phyloP scores from a whole-genome alignment of 1,284 basidiomycete genomes.

The Coniferiporia weirii region DNA sequence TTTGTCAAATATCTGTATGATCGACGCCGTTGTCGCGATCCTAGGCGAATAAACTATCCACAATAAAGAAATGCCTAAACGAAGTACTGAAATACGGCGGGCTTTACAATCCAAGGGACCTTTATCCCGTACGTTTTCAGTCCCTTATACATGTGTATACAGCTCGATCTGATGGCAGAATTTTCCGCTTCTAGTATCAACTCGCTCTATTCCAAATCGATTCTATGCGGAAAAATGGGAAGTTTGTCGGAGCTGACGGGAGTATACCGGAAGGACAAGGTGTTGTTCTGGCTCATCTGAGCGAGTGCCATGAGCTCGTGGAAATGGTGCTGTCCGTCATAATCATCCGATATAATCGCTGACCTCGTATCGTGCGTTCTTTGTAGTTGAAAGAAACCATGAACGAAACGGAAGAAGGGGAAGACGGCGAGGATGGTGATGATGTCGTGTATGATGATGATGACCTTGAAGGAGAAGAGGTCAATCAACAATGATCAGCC shows the following conservation, averaged over 20 bases:
- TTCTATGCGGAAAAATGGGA: conserved; percentile 86
- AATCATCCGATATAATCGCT: conserved; percentile 21
- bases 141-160: conserved; percentile 3
- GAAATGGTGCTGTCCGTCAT: conserved; percentile 61
- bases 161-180: conserved; percentile 3
- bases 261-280: conserved; percentile 94
- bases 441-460: conserved; percentile 20
- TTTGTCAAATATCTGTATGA: neutral
- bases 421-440: conserved; percentile 45
- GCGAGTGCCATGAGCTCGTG: conserved; percentile 93
- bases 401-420: conserved; percentile 45
- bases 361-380: neutral
- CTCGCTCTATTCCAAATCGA: conserved; percentile 95
- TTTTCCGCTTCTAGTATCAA: conserved; percentile 64
- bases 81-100: conserved; percentile 98
- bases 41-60: conserved; percentile 89
- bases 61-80: conserved; percentile 94
- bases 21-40: neutral
- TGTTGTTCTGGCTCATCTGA: conserved; percentile 92
- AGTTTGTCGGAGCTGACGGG: conserved; percentile 82
- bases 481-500: neutral
- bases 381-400: conserved; percentile 67
- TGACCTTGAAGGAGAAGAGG: neutral
- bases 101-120: conserved; percentile 89
- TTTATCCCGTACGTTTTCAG: conserved; percentile 75